phyloP scores from a whole-genome alignment of 495 filamentous ascomycete species.

The Alectoria sarmentosa region DNA sequence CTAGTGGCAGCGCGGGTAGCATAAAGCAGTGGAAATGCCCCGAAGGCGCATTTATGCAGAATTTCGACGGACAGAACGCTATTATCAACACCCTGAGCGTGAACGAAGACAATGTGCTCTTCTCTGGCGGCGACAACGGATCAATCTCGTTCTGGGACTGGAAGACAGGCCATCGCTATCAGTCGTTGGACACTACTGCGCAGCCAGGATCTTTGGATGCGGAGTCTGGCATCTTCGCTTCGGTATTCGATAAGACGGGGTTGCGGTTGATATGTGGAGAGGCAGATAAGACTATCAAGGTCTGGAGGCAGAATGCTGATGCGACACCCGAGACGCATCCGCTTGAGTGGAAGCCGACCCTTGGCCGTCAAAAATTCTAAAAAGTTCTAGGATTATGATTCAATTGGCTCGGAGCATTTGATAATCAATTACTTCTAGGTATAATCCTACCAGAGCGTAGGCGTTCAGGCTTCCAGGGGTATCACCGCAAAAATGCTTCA shows the following conservation, averaged over 20 bases:
- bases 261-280: constrained; percentile 87
- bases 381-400: constrained; percentile 46
- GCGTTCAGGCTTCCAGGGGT: constrained; percentile 9
- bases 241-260: constrained; percentile 83
- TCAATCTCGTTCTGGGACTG: constrained; percentile 99
- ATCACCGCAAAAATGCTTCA: background rate
- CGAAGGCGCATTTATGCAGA: constrained; percentile 98
- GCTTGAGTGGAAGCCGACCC: constrained; percentile 83
- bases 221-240: constrained; percentile 88
- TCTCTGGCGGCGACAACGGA: constrained; percentile 93
- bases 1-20: constrained; percentile 77
- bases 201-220: constrained; percentile 93
- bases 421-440: background rate
- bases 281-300: constrained; percentile 94
- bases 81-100: constrained; percentile 93
- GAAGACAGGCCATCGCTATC: constrained; percentile 92
- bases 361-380: constrained; percentile 67
- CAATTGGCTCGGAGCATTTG: background rate
- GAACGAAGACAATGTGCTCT: constrained; percentile 91
- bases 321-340: constrained; percentile 90
- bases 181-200: constrained; percentile 78
- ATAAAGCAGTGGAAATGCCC: constrained; percentile 99
- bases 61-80: constrained; percentile 93
- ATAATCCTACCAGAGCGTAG: constrained; percentile 3
- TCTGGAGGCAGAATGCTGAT: constrained; percentile 87